Percentiles rank a stretch among this genome's conserved stretches.
phyloP scores from a whole-genome alignment of 345 rosid genomes.

The Syzygium jambos region DNA sequence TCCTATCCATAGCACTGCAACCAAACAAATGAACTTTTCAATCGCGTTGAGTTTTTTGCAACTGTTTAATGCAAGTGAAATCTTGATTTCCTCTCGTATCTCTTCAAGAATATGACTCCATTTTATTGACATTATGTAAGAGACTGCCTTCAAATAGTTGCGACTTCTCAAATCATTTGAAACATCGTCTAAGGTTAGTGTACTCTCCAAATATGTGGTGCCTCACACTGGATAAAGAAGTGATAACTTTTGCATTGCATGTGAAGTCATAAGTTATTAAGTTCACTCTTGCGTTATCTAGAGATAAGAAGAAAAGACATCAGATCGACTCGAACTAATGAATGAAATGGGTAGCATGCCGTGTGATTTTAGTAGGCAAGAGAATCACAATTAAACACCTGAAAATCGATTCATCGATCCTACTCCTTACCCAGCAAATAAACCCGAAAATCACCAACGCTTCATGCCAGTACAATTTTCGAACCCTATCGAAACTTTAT shows the following conservation, averaged over 20 bases:
- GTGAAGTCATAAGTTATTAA: background rate
- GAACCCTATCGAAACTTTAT: background rate
- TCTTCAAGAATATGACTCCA: background rate
- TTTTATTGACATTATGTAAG: background rate
- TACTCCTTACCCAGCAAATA: background rate
- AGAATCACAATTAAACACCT: background rate
- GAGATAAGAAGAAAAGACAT: background rate
- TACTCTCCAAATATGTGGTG: background rate
- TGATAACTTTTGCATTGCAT: accelerated
- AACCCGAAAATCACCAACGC: background rate
- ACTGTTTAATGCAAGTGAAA: background rate
- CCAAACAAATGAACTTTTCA: background rate
- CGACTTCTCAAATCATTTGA: background rate
- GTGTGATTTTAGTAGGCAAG: background rate
- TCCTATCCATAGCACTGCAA: background rate
- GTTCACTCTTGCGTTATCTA: background rate
- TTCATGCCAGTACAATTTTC: background rate
- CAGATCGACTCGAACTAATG: accelerated
- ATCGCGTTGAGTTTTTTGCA: background rate
- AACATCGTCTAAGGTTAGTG: background rate
- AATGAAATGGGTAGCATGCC: background rate
- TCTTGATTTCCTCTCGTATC: background rate
- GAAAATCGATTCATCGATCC: background rate
- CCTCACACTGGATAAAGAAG: background rate
- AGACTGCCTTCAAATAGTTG: background rate